These are phyloP conservation scores for Camellia lanceoleosa DNA, from an alignment of 148 eudicot genomes.

Conservation along the genomic window DNA sequence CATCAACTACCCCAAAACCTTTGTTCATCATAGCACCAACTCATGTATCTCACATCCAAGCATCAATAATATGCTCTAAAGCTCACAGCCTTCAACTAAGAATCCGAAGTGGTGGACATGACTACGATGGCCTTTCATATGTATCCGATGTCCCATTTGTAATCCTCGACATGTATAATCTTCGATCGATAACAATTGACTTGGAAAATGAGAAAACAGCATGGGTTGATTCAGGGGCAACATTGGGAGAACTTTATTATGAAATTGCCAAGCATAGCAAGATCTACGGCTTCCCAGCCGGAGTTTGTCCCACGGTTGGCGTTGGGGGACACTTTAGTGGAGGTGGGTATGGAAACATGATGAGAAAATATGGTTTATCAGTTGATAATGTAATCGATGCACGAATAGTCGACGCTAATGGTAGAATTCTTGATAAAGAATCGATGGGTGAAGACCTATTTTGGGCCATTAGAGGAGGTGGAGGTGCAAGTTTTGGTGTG, in stretches of 20 bases:
- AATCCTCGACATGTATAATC: conserved; percentile 11
- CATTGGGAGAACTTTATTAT: conserved; percentile 3
- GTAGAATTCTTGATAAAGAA: not conserved
- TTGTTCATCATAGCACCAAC: conserved; percentile 20
- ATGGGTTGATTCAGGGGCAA: conserved; percentile 14
- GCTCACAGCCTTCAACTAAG: conserved; percentile 21
- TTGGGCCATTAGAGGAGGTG: conserved; percentile 46
- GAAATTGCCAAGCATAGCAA: not conserved
- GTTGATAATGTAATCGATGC: conserved; percentile 20
- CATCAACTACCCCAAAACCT: conserved; percentile 27
- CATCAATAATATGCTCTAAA: conserved; percentile 31
- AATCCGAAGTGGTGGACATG: conserved; percentile 44
- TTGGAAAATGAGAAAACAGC: not conserved
- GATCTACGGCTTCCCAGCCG: conserved; percentile 3
- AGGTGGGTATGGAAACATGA: conserved; percentile 10
- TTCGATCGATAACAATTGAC: not conserved
- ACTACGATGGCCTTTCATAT: conserved; percentile 30
- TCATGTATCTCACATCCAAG: conserved; percentile 35
- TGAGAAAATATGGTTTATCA: conserved; percentile 11
- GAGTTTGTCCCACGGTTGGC: conserved; percentile 8
- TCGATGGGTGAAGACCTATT: conserved; percentile 21
- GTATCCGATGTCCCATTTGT: not conserved
- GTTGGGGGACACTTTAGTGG: conserved; percentile 9
- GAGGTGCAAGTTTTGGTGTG: conserved; percentile 35
- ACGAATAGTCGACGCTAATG: conserved; percentile 26